These are phyloP conservation scores for Paramyrothecium sp. DNA, from an alignment of 2,329 filamentous ascomycete species.

Conservation along the genomic window DNA sequence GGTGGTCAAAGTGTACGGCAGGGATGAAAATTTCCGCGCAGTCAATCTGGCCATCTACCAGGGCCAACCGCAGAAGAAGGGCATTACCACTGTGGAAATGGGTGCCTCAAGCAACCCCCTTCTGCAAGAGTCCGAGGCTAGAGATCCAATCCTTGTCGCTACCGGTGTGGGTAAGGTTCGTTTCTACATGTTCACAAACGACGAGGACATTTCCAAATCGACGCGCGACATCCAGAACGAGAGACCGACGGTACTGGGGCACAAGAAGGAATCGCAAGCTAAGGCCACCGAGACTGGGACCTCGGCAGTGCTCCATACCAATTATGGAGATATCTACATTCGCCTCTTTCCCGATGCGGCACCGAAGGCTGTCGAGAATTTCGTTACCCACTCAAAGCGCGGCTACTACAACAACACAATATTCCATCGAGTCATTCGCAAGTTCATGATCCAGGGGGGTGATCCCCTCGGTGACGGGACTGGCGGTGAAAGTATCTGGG, in stretches of 20 bases:
- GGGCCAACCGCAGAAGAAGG: constrained; percentile 92
- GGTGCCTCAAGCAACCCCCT: constrained; percentile 92
- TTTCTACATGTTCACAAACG: constrained; percentile 98
- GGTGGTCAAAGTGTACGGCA: constrained; percentile 85
- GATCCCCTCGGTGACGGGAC: constrained; percentile 91
- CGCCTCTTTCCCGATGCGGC: constrained; percentile 91
- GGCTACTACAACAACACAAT: constrained; percentile 98
- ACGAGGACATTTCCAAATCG: constrained; percentile 77
- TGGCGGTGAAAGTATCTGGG: constrained; percentile 89
- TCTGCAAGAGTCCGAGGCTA: constrained; percentile 83
- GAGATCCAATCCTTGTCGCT: constrained; percentile 83
- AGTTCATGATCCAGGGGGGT: constrained; percentile 99
- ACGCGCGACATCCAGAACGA: constrained; percentile 93
- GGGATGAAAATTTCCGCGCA: constrained; percentile 83
- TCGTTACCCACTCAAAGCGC: constrained; percentile 83
- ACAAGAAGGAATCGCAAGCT: constrained; percentile 47
- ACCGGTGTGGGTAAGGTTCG: constrained; percentile 85
- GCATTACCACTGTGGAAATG: constrained; percentile 92
- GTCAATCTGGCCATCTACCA: constrained; percentile 88
- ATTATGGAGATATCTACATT: constrained; percentile 88
- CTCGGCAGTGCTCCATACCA: constrained; percentile 85
- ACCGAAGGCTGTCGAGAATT: constrained; percentile 95
- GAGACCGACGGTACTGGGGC: constrained; percentile 69
- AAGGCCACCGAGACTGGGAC: constrained; percentile 73
- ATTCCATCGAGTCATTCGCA: constrained; percentile 94